Percentiles rank a stretch among this genome's conserved stretches.
phyloP scores from a whole-genome alignment of 352 stramenopile genomes.

The Phytophthora pluvialis region DNA sequence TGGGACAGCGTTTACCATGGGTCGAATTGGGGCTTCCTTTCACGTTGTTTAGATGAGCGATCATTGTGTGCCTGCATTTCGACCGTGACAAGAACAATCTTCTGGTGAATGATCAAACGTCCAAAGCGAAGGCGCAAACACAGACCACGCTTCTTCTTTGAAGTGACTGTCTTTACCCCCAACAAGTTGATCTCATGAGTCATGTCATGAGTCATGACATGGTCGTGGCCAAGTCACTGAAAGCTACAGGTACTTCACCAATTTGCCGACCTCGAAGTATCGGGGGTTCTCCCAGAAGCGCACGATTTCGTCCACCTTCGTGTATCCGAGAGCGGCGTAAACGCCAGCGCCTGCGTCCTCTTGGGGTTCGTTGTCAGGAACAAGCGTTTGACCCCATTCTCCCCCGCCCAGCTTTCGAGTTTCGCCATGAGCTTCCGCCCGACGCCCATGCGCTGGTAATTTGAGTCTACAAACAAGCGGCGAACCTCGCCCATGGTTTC shows the following conservation, averaged over 20 bases:
- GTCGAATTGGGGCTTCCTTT: too few species aligned
- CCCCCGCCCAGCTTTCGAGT: conserved; percentile 24
- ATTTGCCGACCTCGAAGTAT: conserved; percentile 27
- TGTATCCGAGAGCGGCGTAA: conserved; percentile 33
- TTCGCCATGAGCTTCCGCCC: conserved; percentile 30
- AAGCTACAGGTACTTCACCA: conserved; percentile 33
- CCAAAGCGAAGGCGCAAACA: too few species aligned
- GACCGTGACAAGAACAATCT: neutral
- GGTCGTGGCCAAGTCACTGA: too few species aligned
- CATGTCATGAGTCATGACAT: too few species aligned
- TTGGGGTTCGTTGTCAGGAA: conserved; percentile 32
- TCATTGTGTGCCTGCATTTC: neutral
- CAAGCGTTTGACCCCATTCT: conserved; percentile 20
- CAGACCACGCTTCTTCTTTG: too few species aligned
- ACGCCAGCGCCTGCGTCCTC: conserved; percentile 14
- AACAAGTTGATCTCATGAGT: too few species aligned
- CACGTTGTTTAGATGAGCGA: neutral
- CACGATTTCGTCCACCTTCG: conserved; percentile 15
- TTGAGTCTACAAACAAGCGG: conserved; percentile 35
- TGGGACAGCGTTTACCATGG: too few species aligned
- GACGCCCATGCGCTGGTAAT: conserved; percentile 31
- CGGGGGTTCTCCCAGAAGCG: conserved; percentile 21
- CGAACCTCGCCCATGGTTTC: conserved; percentile 28
- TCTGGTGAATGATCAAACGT: neutral
- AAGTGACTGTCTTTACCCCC: too few species aligned